Base-by-base conservation (phyloP, 163 green algal species). In the Chlamydomonas reinhardtii region DNA sequence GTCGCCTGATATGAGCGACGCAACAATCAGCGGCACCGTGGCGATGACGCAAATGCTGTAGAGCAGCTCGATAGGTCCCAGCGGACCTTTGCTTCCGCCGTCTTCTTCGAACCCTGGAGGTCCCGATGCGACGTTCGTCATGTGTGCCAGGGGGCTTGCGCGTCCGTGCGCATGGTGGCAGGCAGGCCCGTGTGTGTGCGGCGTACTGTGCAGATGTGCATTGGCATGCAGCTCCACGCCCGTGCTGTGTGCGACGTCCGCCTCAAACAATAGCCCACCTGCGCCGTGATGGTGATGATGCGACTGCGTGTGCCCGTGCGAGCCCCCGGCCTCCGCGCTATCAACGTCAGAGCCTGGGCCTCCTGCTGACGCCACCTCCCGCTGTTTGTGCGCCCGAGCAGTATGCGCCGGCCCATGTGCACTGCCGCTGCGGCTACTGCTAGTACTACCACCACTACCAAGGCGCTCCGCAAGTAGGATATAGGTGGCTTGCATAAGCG, bases 401-500 rank as follows among this genome's bases (percentile, higher is more conserved):
- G 48, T 14, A 56, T 56, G 48, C 14, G 9, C 9, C 48, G 48
- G 1, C 12, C 48, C 14, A 17, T 29, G 59, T 16, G 39, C 31
- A 37, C 17, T 48, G 27, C 20, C 19, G 54, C 31, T n/a, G 29
- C 31, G 20, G 11, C 66, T 4, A 27, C 37, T 24, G 66, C 65
- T 8, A 19, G 31, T 32, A 3, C 35, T 56, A 19, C 43, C 11
- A 11, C 43, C 43, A 54, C 14, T 56, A 14, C 48, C 48, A 20
- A 56, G 19, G 11, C 71, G 73, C 85, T 94, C 91, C 37, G 92
- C 88, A 34, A 93, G 76, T 29, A 95, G 84, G 19, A 95, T 88
- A 82, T 95, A 95, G 0, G 81, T 59, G 16, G 92, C 89, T 84
- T 94, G 92, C 68, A 95, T 87, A 3, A 89, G 24, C 35, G 90